Evolutionary conservation across 495 filamentous ascomycete species (phyloP), one percentile per base, ranked within the genome.

Genomic region (Trichoderma gamsii): DNA sequence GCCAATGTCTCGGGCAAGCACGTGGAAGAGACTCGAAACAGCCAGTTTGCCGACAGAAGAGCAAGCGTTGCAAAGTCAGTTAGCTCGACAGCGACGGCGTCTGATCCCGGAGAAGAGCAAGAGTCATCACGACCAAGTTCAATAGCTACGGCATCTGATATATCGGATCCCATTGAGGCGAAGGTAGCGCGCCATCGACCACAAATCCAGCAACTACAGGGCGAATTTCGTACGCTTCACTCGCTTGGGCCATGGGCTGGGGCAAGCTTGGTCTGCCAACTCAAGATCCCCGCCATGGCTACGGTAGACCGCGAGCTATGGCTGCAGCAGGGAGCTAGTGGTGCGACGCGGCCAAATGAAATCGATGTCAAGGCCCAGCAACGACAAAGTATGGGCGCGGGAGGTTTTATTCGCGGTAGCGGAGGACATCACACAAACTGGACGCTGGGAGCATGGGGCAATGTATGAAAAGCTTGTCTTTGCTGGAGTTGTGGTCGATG

Each of bases 221-320:
- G 90, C 8, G 75, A 85, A 21, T 77, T 97, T 27, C 85, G 91
- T 2, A 90, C 89, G 18, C 80, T 97, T 15, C 90, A 96, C 72
- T 92, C 90, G 6, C 79, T 98, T 0, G 95, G 95, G 0, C 81
- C 92, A 7, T 99, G 95, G 94, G 87, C 88, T 44, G 95, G 95
- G 21, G 93, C 88, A 5, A 97, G 92, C 78, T 74, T 99, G 65
- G 78, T 93, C 2, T 88, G 89, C 0, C 87, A 88, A 65, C 79
- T 97, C 71, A 93, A 93, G 71, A 82, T 95, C 32, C 87, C 87
- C 35, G 90, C 92, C 0, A 79, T 93, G 59, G 88, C 93, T 3
- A 90, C 93, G 72, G 85, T 98, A 46, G 96, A 98, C 70, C 82
- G 90, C 51, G 96, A 99, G 63, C 84, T 86, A 46, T 97, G 92